Percentiles rank a stretch among this genome's conserved stretches.
Conservation (phyloP, 495 filamentous ascomycete species). For the Paragyromitra xinjiangensis region DNA sequence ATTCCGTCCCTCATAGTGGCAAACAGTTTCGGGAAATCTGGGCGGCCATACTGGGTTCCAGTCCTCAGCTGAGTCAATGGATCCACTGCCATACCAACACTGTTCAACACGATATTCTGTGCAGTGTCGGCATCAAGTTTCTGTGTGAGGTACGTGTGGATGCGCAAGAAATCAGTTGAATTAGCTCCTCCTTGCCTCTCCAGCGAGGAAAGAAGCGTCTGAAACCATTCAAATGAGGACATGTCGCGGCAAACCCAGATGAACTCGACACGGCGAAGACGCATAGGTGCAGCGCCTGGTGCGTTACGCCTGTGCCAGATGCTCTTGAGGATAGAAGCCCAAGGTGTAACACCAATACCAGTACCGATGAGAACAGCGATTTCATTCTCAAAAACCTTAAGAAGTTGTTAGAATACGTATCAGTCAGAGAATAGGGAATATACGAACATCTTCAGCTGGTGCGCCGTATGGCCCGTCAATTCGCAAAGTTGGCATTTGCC, state of each 20-base stretch:
- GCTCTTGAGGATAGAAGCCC: conserved; percentile 97
- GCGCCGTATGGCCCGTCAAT: conserved; percentile 98
- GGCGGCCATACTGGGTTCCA: conserved; percentile 93
- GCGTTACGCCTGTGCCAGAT: conserved; percentile 91
- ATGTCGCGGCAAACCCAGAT: conserved; percentile 99
- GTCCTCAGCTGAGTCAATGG: conserved; percentile 89
- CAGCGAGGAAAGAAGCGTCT: conserved; percentile 88
- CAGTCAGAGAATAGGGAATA: conserved; percentile 89
- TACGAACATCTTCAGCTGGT: conserved; percentile 93
- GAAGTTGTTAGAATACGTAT: conserved; percentile 89
- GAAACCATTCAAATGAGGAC: conserved; percentile 98
- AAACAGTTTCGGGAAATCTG: conserved; percentile 87
- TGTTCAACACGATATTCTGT: conserved; percentile 96
- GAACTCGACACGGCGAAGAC: conserved; percentile 94
- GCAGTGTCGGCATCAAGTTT: conserved; percentile 88
- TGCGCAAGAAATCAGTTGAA: conserved; percentile 88
- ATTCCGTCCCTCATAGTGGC: conserved; percentile 87
- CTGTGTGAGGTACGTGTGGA: conserved; percentile 98
- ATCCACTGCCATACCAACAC: conserved; percentile 84
- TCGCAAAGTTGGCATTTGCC: conserved; percentile 84
- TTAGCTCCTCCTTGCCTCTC: conserved; percentile 79
- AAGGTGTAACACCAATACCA: conserved; percentile 97
- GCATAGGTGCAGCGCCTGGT: conserved; percentile 75
- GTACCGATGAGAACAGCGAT: conserved; percentile 96
- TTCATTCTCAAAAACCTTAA: conserved; percentile 97